phyloP scores from a whole-genome alignment of 352 stramenopile genomes.

The Globisporangium lucens region DNA sequence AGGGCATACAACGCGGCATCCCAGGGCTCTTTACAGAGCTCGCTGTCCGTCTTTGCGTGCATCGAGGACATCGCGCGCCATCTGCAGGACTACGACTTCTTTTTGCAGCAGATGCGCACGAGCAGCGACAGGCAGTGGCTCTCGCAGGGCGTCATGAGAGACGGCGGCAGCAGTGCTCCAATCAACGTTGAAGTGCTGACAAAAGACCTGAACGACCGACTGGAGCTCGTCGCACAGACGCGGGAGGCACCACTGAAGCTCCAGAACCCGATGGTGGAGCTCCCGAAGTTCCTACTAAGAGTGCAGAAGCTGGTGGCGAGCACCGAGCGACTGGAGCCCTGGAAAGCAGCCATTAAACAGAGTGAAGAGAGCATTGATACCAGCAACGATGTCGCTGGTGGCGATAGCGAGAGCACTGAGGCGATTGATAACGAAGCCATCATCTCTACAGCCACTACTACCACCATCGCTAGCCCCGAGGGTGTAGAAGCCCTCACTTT shows the following conservation, averaged over 20 bases:
- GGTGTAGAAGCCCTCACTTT: conserved; percentile 16
- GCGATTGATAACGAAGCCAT: no score
- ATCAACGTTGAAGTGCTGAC: conserved; percentile 34
- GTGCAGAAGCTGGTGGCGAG: conserved; percentile 11
- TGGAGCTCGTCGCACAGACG: conserved; percentile 28
- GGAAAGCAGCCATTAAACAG: conserved; percentile 4
- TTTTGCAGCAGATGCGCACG: conserved; percentile 36
- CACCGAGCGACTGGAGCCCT: conserved; percentile 19
- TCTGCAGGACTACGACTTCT: conserved; percentile 62
- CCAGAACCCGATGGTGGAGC: conserved; percentile 25
- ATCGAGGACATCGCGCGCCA: conserved; percentile 54
- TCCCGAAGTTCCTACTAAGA: conserved; percentile 27
- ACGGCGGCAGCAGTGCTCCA: background rate
- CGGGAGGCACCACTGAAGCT: conserved; percentile 27
- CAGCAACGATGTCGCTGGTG: background rate
- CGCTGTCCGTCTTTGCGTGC: conserved; percentile 39
- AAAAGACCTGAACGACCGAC: conserved; percentile 32
- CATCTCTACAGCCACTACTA: background rate
- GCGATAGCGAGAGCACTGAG: background rate
- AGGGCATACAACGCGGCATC: conserved; percentile 14
- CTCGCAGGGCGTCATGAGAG: background rate
- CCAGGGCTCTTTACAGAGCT: conserved; percentile 19
- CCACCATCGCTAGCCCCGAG: background rate
- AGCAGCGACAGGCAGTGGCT: conserved; percentile 15
- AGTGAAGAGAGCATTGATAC: background rate